Percentiles rank a stretch among this genome's conserved stretches.
phyloP scores from a whole-genome alignment of 305 asterid genomes.

The Rubia tinctorum region DNA sequence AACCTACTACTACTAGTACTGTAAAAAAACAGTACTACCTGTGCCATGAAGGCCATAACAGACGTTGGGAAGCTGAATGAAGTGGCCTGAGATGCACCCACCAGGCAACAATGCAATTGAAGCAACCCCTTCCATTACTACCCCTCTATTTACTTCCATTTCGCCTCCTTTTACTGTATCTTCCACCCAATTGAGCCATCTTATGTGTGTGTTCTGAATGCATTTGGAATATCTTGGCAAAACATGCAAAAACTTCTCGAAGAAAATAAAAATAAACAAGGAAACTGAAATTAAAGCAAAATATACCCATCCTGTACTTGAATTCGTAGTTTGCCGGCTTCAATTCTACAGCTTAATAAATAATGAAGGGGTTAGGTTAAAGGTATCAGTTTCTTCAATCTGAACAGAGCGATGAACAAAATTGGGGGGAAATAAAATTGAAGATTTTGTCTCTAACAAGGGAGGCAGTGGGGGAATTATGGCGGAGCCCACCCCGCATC shows the following conservation, averaged over 20 bases:
- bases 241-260: neutral
- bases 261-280: neutral
- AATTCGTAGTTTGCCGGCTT: neutral
- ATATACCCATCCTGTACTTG: slow-evolving; percentile 3
- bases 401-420: no score
- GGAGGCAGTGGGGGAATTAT: no score
- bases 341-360: neutral
- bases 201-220: neutral
- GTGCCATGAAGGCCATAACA: slow-evolving; percentile 92
- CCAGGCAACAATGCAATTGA: slow-evolving; percentile 80
- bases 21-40: slow-evolving; percentile 39
- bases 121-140: slow-evolving; percentile 82
- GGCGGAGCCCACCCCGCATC: no score
- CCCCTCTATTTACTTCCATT: slow-evolving; percentile 18
- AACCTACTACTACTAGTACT: neutral
- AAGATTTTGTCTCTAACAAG: no score
- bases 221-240: neutral
- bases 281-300: neutral
- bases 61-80: slow-evolving; percentile 73
- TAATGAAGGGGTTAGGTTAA: no score
- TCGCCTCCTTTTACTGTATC: slow-evolving; percentile 38
- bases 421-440: no score
- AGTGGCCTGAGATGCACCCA: slow-evolving; percentile 96
- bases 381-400: no score
- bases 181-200: neutral